Conservation (phyloP, 1,284 basidiomycete species). For the Papiliotrema terrestris region DNA sequence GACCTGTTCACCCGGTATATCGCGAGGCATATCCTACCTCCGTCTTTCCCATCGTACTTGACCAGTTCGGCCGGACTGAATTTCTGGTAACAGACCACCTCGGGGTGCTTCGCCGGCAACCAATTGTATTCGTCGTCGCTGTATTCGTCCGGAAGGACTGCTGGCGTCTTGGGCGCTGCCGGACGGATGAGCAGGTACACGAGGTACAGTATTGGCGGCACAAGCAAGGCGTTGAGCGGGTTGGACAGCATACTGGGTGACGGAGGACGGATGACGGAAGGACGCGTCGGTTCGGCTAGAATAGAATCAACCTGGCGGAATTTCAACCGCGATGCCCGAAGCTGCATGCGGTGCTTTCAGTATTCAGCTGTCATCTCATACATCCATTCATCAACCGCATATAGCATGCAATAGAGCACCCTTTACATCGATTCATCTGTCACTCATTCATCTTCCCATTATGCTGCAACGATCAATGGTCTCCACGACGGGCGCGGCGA, state of each 20-base stretch:
- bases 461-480: not conserved
- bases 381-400: not conserved
- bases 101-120: slow-evolving; percentile 74
- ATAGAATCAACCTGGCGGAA: not conserved
- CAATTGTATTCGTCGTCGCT: slow-evolving; percentile 66
- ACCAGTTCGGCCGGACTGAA: slow-evolving; percentile 72
- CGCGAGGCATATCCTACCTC: slow-evolving; percentile 73
- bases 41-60: slow-evolving; percentile 63
- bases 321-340: not conserved
- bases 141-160: slow-evolving; percentile 25
- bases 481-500: not conserved
- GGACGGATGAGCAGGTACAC: slow-evolving; percentile 71
- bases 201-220: slow-evolving; percentile 74
- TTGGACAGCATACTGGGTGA: slow-evolving; percentile 35
- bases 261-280: not conserved
- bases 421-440: not conserved
- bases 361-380: not conserved
- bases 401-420: not conserved
- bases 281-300: slow-evolving; percentile 6
- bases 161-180: slow-evolving; percentile 29
- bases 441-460: not conserved
- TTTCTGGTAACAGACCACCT: slow-evolving; percentile 67
- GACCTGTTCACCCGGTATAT: slow-evolving; percentile 61
- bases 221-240: slow-evolving; percentile 58
- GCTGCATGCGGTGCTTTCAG: too few species aligned